phyloP scores from a whole-genome alignment of 1,139 yeast species.

The Wickerhamiella pararugosa region DNA sequence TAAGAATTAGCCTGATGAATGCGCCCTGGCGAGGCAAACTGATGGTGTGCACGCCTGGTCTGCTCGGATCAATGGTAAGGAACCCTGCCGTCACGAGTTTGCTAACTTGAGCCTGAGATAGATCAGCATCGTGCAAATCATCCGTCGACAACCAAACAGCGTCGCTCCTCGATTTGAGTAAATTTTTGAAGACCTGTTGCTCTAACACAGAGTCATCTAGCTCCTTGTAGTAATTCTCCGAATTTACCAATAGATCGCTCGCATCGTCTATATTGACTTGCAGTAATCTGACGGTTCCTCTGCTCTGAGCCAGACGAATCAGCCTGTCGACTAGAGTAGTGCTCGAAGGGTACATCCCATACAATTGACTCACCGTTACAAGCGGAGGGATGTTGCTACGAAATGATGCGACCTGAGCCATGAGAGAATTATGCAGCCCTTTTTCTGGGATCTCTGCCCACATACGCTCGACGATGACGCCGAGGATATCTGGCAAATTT shows the following conservation, averaged over 20 bases:
- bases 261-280: conserved; percentile 26
- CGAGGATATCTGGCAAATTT: conserved; percentile 16
- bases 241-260: conserved; percentile 26
- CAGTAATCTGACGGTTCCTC: conserved; percentile 22
- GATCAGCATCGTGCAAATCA: conserved; percentile 17
- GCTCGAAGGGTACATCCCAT: conserved; percentile 28
- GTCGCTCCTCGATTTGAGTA: conserved; percentile 19
- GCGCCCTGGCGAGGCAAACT: conserved; percentile 52
- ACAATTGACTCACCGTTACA: conserved; percentile 28
- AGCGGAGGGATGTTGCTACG: conserved; percentile 26
- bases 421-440: conserved; percentile 16
- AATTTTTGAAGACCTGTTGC: conserved; percentile 15
- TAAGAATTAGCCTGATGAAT: conserved; percentile 33
- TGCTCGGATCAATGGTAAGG: conserved; percentile 38
- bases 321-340: conserved; percentile 33
- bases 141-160: conserved; percentile 26
- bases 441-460: conserved; percentile 22
- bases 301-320: conserved; percentile 21
- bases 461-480: conserved; percentile 16
- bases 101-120: conserved; percentile 19
- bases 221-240: conserved; percentile 21
- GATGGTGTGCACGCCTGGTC: conserved; percentile 33
- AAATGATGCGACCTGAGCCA: conserved; percentile 17
- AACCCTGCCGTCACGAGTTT: conserved; percentile 37
- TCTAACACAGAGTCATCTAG: conserved; percentile 13